Base-by-base conservation (phyloP, 2,329 filamentous ascomycete species). In the Gaeumannomyces tritici region DNA sequence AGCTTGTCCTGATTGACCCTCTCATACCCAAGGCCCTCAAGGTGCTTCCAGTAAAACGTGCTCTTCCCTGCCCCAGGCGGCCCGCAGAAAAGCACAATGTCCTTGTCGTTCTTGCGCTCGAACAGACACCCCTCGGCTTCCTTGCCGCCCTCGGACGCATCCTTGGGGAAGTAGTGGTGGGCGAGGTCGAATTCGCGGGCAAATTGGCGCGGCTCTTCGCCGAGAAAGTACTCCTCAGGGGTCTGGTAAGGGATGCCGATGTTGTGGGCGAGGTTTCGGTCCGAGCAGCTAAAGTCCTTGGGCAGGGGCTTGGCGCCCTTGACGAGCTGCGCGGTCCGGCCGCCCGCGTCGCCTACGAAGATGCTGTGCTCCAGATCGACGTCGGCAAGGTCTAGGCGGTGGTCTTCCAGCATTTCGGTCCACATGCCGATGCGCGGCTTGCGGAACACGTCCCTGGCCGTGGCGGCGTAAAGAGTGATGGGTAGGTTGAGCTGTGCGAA, bases 381-480 rank as follows among this genome's bases (percentile, higher is more conserved):
- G 21, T 82, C 80, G 1, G 77, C 76, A 6, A 78, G 76, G 1
- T 12, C 12, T 1, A 89, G 75, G 58, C 80, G 82, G 66, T 86
- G 83, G 68, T 90, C 87, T 0, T 81, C 74, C 65, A 79, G 79
- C 4, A 83, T 65, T 67, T 83, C 80, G 31, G 81, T 79, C 93
- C 95, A 99, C 90, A 98, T 97, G 26, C 93, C 93, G 1, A 79
- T 81, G 54, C 93, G 82, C 5, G 95, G 95, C 75, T 99, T 99
- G 62, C 95, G 85, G 73, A 87, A 97, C 7, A 84, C 80, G 69
- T 98, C 93, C 63, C 88, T 88, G 55, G 78, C 86, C 0, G 93
- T 96, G 2, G 95, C 93, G 9, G 93, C 95, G 74, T 97, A 97
- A 27, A 98, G 72, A 3, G 83, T 87, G 15, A 90, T 80, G 0